Evolutionary conservation across 2,329 filamentous ascomycete species (phyloP).

Genomic region (Xylariales sp.): DNA sequence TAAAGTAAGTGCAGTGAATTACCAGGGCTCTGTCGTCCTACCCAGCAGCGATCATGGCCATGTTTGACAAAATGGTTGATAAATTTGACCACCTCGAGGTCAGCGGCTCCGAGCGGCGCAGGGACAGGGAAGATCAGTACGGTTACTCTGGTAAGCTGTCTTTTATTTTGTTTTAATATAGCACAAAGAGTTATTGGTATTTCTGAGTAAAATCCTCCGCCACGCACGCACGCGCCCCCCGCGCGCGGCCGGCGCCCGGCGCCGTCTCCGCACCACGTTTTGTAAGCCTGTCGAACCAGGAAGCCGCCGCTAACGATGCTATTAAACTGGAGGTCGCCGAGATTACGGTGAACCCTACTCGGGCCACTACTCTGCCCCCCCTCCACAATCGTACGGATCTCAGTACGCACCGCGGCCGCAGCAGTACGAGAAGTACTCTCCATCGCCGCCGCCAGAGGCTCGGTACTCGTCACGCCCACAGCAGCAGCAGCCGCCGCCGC

Average conservation of each 20-base stretch:
- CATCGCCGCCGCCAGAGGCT: no score
- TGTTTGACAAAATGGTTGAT: slow-evolving; percentile 23
- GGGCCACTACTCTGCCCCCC: slow-evolving; percentile 3
- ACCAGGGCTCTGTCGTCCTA: no score
- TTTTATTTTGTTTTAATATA: no score
- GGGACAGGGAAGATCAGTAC: slow-evolving; percentile 11
- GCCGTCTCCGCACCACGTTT: no score
- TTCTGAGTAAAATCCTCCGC: no score
- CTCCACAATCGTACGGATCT: slow-evolving; percentile 4
- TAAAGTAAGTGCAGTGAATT: no score
- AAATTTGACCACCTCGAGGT: slow-evolving; percentile 24
- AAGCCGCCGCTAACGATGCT: neutral
- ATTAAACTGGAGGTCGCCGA: slow-evolving; percentile 1
- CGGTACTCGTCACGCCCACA: no score
- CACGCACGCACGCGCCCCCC: no score
- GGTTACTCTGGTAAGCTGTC: slow-evolving; percentile 3
- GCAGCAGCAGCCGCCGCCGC: no score
- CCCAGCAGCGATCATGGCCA: slow-evolving; percentile 26
- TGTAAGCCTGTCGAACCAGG: neutral
- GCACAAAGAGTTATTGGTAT: no score
- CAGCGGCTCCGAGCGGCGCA: slow-evolving; percentile 18
- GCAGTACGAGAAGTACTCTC: no score
- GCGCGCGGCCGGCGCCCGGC: no score
- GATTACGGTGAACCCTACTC: slow-evolving; percentile 7
- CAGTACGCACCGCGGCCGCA: slow-evolving; percentile 5